phyloP scores from a whole-genome alignment of 371 early-diverging fungal species.

The Syncephalis fuscata region DNA sequence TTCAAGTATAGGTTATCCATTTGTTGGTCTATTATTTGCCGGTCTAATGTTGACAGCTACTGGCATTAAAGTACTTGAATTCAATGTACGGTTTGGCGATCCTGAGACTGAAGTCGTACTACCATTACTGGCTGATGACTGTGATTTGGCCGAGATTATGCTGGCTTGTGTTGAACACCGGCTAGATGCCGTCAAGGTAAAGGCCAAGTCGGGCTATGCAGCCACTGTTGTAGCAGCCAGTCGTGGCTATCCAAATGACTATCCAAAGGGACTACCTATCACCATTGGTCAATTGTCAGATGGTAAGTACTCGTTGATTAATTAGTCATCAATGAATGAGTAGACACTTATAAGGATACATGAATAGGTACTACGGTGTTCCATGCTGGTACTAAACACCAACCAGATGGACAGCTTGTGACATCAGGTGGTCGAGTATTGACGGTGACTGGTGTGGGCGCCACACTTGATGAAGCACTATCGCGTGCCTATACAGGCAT shows the following conservation, averaged over 20 bases:
- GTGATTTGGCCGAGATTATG: slow-evolving; percentile 78
- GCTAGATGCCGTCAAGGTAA: slow-evolving; percentile 70
- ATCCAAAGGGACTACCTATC: slow-evolving; percentile 68
- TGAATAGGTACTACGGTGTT: slow-evolving; percentile 49
- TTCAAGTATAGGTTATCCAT: slow-evolving; percentile 45
- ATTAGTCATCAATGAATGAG: background rate
- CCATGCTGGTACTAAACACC: slow-evolving; percentile 78
- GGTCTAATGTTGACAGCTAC: slow-evolving; percentile 84
- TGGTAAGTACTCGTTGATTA: slow-evolving; percentile 6
- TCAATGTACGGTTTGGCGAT: slow-evolving; percentile 94
- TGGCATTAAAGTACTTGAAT: slow-evolving; percentile 90
- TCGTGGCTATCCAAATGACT: slow-evolving; percentile 81
- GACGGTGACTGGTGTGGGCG: slow-evolving; percentile 70
- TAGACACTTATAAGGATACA: slow-evolving; percentile 1
- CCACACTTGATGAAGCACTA: slow-evolving; percentile 53
- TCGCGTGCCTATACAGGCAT: slow-evolving; percentile 57
- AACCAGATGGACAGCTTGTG: slow-evolving; percentile 33
- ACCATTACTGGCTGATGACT: slow-evolving; percentile 65
- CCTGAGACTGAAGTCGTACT: slow-evolving; percentile 94
- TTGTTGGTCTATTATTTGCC: slow-evolving; percentile 93
- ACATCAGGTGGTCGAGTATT: slow-evolving; percentile 95
- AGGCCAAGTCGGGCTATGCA: slow-evolving; percentile 53
- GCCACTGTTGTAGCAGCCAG: slow-evolving; percentile 87
- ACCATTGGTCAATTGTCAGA: slow-evolving; percentile 24
- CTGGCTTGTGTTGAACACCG: slow-evolving; percentile 78